Evolutionary conservation across 2,329 filamentous ascomycete species (phyloP), one percentile per base, ranked within the genome.

Genomic region (Neofusicoccum kwambonambiense): DNA sequence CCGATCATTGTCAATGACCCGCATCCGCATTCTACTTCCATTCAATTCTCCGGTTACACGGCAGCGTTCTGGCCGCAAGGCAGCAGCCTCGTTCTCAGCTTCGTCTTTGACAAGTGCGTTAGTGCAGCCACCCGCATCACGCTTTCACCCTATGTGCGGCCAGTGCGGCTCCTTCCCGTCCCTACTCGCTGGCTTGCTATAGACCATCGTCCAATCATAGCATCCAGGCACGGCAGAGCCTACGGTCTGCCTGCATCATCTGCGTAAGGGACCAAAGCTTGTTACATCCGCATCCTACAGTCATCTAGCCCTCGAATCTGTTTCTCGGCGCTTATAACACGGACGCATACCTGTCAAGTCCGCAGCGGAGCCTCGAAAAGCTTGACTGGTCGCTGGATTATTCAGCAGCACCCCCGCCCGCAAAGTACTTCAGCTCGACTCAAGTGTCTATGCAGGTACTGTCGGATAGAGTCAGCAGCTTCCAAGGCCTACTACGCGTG

Each of bases 271-370:
- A 47, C 39, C 8, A n/a, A 41, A 60, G n/a, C 11, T 35, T 37
- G 56, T 47, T 60, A 60, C 56, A 60, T 31, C 56, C 27, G 56
- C 56, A 57, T 34, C 22, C 54, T 31, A 34, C 37, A 42, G 37
- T 27, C 37, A 56, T 42, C 35, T 11, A 11, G 22, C 27, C 11
- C 22, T 42, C 19, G 19, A 17, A 6, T 41, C 35, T 31, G 1
- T 44, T 22, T 12, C 22, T 57, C 41, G 54, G 54, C 39, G 54
- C 54, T 44, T 57, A 56, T 42, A 42, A 5, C 17, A 27, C n/a
- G 3, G 3, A 27, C 3, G 35, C 35, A 22, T 12, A 31, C 3
- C 13, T 22, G n/a, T 17, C 19, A 6, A 27, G 13, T 41, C 37
- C 3, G 52, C 31, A 54, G 50, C 35, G 22, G 37, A 56, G 52